Conservation (phyloP, 805 yeast species). For the Suhomyces tanzawaensis region DNA sequence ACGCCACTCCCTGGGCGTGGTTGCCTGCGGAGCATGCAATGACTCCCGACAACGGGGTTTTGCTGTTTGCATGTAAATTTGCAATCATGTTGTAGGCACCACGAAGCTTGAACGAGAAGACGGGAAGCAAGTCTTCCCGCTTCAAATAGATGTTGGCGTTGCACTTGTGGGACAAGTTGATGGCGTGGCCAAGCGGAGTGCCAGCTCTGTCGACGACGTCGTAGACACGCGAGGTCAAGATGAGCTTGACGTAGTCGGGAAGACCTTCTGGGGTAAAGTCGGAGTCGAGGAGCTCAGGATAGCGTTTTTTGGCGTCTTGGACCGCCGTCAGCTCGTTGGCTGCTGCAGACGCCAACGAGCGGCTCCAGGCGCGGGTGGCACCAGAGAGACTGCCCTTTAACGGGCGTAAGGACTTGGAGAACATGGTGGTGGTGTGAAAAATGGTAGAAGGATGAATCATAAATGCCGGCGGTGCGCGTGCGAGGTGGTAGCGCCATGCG, state of each 20-base stretch:
- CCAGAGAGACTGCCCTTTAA: neutral
- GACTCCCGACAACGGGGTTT: conserved; percentile 74
- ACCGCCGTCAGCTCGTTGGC: neutral
- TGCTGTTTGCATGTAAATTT: conserved; percentile 58
- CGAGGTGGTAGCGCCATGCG: too few relatives aligned
- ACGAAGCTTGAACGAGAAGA: conserved; percentile 91
- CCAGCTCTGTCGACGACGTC: conserved; percentile 81
- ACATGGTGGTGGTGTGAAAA: neutral
- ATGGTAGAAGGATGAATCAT: too few relatives aligned
- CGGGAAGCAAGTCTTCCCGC: conserved; percentile 92
- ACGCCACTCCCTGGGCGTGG: conserved; percentile 99
- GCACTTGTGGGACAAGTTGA: conserved; percentile 68
- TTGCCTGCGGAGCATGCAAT: conserved; percentile 99
- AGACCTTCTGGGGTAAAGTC: conserved; percentile 62
- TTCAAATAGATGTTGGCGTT: conserved; percentile 76
- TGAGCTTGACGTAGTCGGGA: conserved; percentile 92
- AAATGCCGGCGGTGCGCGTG: too few relatives aligned
- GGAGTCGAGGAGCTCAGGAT: conserved; percentile 45
- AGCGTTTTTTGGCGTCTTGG: conserved; percentile 20
- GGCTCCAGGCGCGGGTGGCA: neutral
- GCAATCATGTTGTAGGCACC: conserved; percentile 99
- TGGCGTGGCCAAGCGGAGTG: conserved; percentile 78
- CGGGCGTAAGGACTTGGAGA: neutral
- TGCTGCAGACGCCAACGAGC: too few relatives aligned
- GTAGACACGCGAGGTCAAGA: conserved; percentile 88